A percentile compares a stretch with the other conserved stretches of the same genome.
Evolutionary conservation across 73 alveolate genomes (phyloP).

Genomic region (Paramecium sonneborni): DNA sequence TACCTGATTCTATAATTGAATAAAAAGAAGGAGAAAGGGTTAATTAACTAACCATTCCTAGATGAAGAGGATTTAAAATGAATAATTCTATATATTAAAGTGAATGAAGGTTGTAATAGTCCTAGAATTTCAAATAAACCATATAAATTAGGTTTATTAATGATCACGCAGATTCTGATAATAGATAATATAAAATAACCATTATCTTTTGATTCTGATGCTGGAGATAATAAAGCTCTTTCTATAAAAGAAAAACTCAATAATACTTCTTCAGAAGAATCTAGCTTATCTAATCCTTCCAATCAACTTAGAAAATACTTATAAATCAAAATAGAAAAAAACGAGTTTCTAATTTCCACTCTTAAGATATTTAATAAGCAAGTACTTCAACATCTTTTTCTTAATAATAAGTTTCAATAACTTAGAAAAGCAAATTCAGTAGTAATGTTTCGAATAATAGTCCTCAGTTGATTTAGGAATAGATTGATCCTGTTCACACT

Average conservation of each 20-base stretch:
- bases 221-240: not conserved
- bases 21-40: not conserved
- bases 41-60: not conserved
- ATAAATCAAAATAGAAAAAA: not conserved
- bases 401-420: not conserved
- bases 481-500: not conserved
- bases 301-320: not conserved
- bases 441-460: not conserved
- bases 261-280: not conserved
- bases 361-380: not conserved
- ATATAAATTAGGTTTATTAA: not conserved
- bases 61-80: conserved; percentile 8
- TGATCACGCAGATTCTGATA: not conserved
- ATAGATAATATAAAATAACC: not conserved
- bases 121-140: not conserved
- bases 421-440: not conserved
- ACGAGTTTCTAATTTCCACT: not conserved
- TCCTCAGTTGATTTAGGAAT: not conserved
- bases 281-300: not conserved
- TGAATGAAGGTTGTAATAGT: conserved; percentile 33
- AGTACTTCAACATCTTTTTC: not conserved
- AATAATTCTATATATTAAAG: conserved; percentile 21
- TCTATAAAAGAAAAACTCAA: not conserved
- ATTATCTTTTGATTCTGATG: not conserved
- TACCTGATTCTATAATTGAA: conserved; percentile 13